phyloP scores from a whole-genome alignment of 2,329 filamentous ascomycete species.

The Pseudocercospora fuligena region DNA sequence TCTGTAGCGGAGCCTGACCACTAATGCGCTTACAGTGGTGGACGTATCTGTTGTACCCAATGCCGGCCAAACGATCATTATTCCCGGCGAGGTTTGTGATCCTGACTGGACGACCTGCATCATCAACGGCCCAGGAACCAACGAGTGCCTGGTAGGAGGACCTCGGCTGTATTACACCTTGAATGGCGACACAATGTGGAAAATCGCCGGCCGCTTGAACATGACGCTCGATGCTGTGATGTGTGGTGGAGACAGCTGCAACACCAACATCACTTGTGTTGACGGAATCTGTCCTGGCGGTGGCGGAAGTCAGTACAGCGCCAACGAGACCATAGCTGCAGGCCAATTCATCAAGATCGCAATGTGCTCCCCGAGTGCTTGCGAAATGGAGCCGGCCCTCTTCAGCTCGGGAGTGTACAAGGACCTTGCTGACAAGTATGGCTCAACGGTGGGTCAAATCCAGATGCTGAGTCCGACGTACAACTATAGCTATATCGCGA shows the following conservation, averaged over 20 bases:
- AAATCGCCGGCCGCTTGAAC: conserved; percentile 10
- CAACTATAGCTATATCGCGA: conserved; percentile 14
- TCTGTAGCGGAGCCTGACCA: not conserved
- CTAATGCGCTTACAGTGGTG: not conserved
- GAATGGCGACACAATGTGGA: conserved; percentile 11
- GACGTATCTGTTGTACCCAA: conserved; percentile 12
- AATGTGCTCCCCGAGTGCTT: conserved; percentile 2
- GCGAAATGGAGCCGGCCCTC: conserved; percentile 5
- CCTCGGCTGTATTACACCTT: conserved; percentile 13
- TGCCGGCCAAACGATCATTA: conserved; percentile 9
- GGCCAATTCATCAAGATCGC: conserved; percentile 14
- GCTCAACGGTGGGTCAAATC: conserved; percentile 7
- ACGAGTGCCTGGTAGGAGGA: conserved; percentile 9
- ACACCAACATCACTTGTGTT: conserved; percentile 12
- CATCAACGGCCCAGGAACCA: not conserved
- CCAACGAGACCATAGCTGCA: conserved; percentile 7
- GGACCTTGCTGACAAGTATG: conserved; percentile 11
- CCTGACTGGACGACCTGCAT: conserved; percentile 3
- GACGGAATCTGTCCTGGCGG: conserved; percentile 5
- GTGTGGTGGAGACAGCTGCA: conserved; percentile 4
- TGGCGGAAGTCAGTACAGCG: not conserved
- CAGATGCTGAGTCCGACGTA: conserved; percentile 13
- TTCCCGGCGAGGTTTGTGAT: conserved; percentile 8
- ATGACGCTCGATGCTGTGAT: conserved; percentile 7
- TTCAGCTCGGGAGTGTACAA: not conserved